A percentile compares a stretch with the other conserved stretches of the same genome.
phyloP scores from a whole-genome alignment of 2,329 filamentous ascomycete species.

The Plenodomus tracheiphilus region DNA sequence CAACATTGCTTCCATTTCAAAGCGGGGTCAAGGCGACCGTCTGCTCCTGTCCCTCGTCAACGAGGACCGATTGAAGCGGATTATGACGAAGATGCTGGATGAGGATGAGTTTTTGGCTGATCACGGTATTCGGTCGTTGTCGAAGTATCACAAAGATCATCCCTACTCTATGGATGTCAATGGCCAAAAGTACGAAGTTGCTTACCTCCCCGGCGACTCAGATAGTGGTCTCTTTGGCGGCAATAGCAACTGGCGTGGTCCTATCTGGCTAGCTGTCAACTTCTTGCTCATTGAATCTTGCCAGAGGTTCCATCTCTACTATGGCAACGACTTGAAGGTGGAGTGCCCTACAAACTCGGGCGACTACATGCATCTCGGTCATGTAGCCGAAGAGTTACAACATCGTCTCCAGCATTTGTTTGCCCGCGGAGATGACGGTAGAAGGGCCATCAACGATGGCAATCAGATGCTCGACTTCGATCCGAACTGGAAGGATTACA shows the following conservation, averaged over 20 bases:
- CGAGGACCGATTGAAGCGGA: slow-evolving; percentile 87
- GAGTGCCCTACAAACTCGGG: slow-evolving; percentile 94
- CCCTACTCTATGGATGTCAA: slow-evolving; percentile 97
- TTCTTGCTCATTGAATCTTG: slow-evolving; percentile 91
- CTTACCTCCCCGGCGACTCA: slow-evolving; percentile 92
- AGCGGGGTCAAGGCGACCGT: slow-evolving; percentile 86
- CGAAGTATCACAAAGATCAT: slow-evolving; percentile 85
- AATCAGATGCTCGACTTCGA: slow-evolving; percentile 89
- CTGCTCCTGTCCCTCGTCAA: slow-evolving; percentile 88
- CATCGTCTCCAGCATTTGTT: slow-evolving; percentile 93
- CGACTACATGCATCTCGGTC: slow-evolving; percentile 92
- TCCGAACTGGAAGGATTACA: slow-evolving; percentile 86
- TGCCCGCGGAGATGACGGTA: slow-evolving; percentile 78
- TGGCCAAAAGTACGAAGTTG: slow-evolving; percentile 82
- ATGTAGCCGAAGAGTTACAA: slow-evolving; percentile 92
- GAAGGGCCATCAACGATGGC: slow-evolving; percentile 83
- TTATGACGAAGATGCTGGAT: slow-evolving; percentile 88
- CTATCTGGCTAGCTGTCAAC: slow-evolving; percentile 95
- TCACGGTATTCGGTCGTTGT: slow-evolving; percentile 88
- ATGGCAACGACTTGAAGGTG: slow-evolving; percentile 83
- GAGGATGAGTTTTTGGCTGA: slow-evolving; percentile 91
- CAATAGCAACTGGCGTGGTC: slow-evolving; percentile 96
- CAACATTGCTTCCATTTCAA: slow-evolving; percentile 91
- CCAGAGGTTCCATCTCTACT: slow-evolving; percentile 96
- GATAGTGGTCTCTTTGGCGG: slow-evolving; percentile 94